Percentiles rank a stretch among this genome's conserved stretches.
Evolutionary conservation across 1,139 yeast species (phyloP).

Genomic region (Yamadazyma dendronema): DNA sequence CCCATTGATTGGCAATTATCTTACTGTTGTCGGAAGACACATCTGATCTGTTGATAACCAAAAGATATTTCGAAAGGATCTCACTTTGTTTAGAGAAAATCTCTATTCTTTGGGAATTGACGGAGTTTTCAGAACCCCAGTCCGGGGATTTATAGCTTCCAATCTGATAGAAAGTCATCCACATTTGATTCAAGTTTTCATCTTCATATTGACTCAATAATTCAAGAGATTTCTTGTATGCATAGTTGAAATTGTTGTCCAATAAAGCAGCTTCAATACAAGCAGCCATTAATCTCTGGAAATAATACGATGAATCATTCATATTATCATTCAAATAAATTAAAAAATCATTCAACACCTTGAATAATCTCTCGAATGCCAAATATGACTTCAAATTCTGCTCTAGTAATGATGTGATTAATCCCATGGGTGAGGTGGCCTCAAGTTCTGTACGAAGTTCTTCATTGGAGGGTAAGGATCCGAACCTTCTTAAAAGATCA

Average conservation of each 20-base stretch:
- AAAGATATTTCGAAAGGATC: constrained; percentile 45
- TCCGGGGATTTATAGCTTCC: constrained; percentile 53
- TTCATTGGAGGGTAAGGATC: constrained; percentile 15
- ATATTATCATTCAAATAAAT: constrained; percentile 18
- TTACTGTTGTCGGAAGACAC: constrained; percentile 22
- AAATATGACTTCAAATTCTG: constrained; percentile 54
- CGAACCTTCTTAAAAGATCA: constrained; percentile 25
- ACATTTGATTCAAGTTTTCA: constrained; percentile 33
- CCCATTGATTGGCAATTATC: constrained; percentile 38
- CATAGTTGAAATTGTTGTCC: constrained; percentile 53
- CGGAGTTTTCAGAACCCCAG: constrained; percentile 35
- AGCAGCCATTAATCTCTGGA: constrained; percentile 41
- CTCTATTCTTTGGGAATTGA: constrained; percentile 19
- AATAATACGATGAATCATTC: constrained; percentile 17
- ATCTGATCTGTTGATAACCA: constrained; percentile 18
- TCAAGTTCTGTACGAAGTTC: constrained; percentile 15
- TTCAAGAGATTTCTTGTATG: constrained; percentile 38
- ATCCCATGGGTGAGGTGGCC: constrained; percentile 22
- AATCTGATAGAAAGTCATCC: constrained; percentile 65
- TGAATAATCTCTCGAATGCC: constrained; percentile 43
- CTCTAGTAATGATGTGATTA: constrained; percentile 46
- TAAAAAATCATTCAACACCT: constrained; percentile 40
- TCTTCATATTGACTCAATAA: constrained; percentile 23
- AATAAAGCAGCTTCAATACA: constrained; percentile 60
- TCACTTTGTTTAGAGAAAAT: constrained; percentile 43